Conservation (phyloP, 1,284 basidiomycete genomes). For the Leccinum insolens region DNA sequence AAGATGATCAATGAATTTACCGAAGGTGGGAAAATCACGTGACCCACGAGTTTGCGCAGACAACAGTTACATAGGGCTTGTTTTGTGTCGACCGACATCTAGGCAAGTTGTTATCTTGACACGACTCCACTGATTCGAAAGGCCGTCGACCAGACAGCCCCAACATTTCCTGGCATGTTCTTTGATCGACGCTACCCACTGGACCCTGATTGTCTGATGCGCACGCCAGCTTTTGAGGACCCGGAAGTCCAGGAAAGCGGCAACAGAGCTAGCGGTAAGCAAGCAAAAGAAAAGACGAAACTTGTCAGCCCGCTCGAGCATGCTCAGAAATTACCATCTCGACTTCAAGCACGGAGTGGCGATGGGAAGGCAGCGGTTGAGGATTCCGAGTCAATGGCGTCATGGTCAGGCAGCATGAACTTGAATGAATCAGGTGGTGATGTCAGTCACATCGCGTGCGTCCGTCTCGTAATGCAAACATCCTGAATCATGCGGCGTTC, state of each 20-base stretch:
- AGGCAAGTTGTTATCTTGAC: too few species aligned
- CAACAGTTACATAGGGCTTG: too few species aligned
- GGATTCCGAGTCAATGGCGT: neutral
- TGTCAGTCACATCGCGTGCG: conserved; percentile 44
- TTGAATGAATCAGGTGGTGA: conserved; percentile 25
- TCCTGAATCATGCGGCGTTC: neutral
- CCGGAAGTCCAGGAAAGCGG: conserved; percentile 16
- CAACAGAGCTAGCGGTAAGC: conserved; percentile 20
- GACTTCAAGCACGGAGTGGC: conserved; percentile 10
- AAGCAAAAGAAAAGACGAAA: conserved; percentile 27
- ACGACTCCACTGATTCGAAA: too few species aligned
- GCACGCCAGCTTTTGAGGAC: too few species aligned
- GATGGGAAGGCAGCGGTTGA: neutral
- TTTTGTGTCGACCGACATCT: too few species aligned
- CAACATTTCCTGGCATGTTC: too few species aligned
- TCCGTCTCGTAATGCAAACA: conserved; percentile 3
- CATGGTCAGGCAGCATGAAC: neutral
- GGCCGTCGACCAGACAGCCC: too few species aligned
- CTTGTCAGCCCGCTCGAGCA: conserved; percentile 42
- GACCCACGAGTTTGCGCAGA: too few species aligned
- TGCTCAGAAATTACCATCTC: conserved; percentile 37
- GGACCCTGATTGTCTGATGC: too few species aligned
- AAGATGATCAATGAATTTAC: conserved; percentile 46
- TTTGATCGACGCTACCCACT: too few species aligned
- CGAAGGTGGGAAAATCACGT: too few species aligned